A percentile compares a stretch with the other conserved stretches of the same genome.
phyloP scores from a whole-genome alignment of 1,139 yeast species.

The Debaryomyces fabryi region DNA sequence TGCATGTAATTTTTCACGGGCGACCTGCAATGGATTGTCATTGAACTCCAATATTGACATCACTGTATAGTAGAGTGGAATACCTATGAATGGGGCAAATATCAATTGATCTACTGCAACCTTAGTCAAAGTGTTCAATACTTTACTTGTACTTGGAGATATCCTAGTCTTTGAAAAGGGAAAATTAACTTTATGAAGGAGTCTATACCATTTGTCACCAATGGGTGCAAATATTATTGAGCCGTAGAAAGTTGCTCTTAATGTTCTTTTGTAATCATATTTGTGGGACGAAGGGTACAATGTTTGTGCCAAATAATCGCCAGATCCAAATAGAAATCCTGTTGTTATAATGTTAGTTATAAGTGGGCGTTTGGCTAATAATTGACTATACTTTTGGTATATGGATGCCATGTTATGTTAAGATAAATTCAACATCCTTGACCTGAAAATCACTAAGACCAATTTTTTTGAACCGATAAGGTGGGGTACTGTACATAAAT shows the following conservation, averaged over 20 bases:
- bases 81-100: conserved; percentile 74
- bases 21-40: conserved; percentile 28
- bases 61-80: conserved; percentile 66
- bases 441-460: background rate
- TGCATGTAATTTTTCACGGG: conserved; percentile 41
- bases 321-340: conserved; percentile 44
- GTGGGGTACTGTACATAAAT: background rate
- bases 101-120: conserved; percentile 71
- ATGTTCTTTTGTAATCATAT: conserved; percentile 35
- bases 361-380: conserved; percentile 35
- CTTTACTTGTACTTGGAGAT: conserved; percentile 8
- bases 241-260: conserved; percentile 41
- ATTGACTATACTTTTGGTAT: conserved; percentile 26
- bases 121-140: conserved; percentile 37
- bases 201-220: conserved; percentile 45
- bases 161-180: conserved; percentile 11
- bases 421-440: background rate
- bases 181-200: conserved; percentile 25
- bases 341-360: conserved; percentile 43
- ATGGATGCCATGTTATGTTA: background rate
- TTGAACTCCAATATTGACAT: conserved; percentile 65
- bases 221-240: conserved; percentile 45
- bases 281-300: conserved; percentile 23
- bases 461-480: background rate
- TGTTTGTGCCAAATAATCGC: conserved; percentile 44